These are phyloP conservation scores for Pyrenula aspistea DNA, from an alignment of 495 filamentous ascomycete species.

Conservation along the genomic window DNA sequence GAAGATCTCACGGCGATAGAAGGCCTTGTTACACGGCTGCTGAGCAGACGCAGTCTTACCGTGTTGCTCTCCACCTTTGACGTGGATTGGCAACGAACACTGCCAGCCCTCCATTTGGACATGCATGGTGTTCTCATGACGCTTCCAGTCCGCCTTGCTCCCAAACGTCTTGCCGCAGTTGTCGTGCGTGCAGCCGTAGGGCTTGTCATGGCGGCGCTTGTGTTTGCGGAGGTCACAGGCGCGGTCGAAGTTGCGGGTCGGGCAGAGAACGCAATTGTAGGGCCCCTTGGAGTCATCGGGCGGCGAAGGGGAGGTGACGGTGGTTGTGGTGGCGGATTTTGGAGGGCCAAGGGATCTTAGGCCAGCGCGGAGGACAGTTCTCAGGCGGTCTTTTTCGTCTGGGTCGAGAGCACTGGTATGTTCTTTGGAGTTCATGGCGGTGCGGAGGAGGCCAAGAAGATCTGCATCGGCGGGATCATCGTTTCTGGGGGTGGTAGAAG, in stretches of 20 bases:
- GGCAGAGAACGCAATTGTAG: not conserved
- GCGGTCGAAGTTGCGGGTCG: not conserved
- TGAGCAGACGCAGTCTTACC: slow-evolving; percentile 6
- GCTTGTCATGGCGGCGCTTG: slow-evolving; percentile 71
- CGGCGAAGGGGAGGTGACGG: not conserved
- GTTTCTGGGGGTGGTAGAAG: not conserved
- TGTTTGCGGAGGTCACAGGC: slow-evolving; percentile 53
- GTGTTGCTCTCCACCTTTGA: slow-evolving; percentile 14
- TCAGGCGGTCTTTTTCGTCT: not conserved
- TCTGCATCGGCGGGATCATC: not conserved
- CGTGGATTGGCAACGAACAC: slow-evolving; percentile 36
- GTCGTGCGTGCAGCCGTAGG: slow-evolving; percentile 76
- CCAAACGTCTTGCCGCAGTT: slow-evolving; percentile 71
- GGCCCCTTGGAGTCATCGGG: not conserved
- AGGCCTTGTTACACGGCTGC: slow-evolving; percentile 41
- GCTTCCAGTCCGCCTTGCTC: slow-evolving; percentile 94
- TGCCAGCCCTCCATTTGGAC: slow-evolving; percentile 64
- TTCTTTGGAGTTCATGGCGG: not conserved
- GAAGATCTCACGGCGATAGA: slow-evolving; percentile 51
- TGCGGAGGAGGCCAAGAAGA: not conserved
- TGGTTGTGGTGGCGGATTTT: not conserved
- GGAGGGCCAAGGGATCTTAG: not conserved
- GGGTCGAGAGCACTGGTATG: not conserved
- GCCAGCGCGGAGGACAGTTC: not conserved
- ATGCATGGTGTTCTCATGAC: slow-evolving; percentile 85